Conservation (phyloP, 129 eudicot genomes). For the Lonicera japonica region DNA sequence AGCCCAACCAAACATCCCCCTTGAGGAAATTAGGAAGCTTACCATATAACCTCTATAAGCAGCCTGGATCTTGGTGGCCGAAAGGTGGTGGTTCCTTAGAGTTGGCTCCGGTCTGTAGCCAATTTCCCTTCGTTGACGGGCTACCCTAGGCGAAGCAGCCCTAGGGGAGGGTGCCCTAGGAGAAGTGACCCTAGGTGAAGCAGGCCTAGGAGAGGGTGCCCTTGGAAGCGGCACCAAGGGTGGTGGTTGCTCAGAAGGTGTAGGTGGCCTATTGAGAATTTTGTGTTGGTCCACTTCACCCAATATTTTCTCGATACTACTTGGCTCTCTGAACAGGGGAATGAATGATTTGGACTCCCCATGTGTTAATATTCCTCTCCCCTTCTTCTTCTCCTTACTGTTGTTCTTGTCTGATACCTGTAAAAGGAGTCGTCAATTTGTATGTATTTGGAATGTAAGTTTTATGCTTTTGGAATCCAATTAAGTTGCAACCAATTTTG, state of each 20-base stretch:
- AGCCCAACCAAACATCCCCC: not conserved
- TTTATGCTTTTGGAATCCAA: not conserved
- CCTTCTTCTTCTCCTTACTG: slow-evolving; percentile 58
- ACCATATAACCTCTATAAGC: slow-evolving; percentile 93
- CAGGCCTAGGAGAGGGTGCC: slow-evolving; percentile 34
- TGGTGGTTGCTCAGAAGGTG: slow-evolving; percentile 41
- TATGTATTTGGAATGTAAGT: too few species aligned
- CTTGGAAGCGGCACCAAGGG: slow-evolving; percentile 29
- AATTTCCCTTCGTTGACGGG: slow-evolving; percentile 25
- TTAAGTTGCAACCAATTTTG: not conserved
- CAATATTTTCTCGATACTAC: slow-evolving; percentile 93
- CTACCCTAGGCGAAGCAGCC: slow-evolving; percentile 36
- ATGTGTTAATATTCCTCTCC: slow-evolving; percentile 47
- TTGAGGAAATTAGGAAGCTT: slow-evolving; percentile 9
- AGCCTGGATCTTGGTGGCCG: slow-evolving; percentile 83
- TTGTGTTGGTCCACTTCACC: slow-evolving; percentile 80
- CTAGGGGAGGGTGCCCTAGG: slow-evolving; percentile 43
- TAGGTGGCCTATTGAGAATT: slow-evolving; percentile 40
- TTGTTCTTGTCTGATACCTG: slow-evolving; percentile 64
- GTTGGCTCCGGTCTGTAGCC: slow-evolving; percentile 70
- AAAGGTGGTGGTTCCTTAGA: slow-evolving; percentile 46
- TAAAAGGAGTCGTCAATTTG: not conserved
- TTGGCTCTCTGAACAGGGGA: slow-evolving; percentile 86
- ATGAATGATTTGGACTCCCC: slow-evolving; percentile 79
- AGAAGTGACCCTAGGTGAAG: slow-evolving; percentile 31